Conservation (phyloP, 495 filamentous ascomycete genomes). For the Xylaria grammica region DNA sequence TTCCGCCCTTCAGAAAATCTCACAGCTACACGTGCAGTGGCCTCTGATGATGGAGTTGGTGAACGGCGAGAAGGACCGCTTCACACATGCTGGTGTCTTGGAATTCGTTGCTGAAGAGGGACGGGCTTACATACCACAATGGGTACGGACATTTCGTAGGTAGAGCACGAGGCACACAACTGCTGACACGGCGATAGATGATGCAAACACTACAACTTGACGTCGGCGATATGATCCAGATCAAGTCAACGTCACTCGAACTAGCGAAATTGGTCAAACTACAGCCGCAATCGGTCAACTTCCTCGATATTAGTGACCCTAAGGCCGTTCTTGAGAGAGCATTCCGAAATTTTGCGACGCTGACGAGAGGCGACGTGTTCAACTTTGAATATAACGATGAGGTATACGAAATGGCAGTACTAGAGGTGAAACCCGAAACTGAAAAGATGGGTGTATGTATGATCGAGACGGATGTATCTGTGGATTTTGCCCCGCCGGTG, state of each 20-base stretch:
- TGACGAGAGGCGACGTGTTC: slow-evolving; percentile 91
- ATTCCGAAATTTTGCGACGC: slow-evolving; percentile 90
- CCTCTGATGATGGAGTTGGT: slow-evolving; percentile 95
- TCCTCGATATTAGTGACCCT: slow-evolving; percentile 95
- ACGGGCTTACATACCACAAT: slow-evolving; percentile 92
- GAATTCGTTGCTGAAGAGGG: slow-evolving; percentile 98
- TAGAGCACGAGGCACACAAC: not conserved
- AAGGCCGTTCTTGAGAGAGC: slow-evolving; percentile 98
- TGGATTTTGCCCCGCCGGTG: slow-evolving; percentile 92
- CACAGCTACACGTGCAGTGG: slow-evolving; percentile 94
- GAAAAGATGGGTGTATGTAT: slow-evolving; percentile 84
- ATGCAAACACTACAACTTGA: slow-evolving; percentile 91
- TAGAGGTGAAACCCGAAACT: slow-evolving; percentile 86
- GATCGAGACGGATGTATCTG: slow-evolving; percentile 91
- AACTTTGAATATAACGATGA: slow-evolving; percentile 95
- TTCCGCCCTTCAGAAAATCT: slow-evolving; percentile 93
- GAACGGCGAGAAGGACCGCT: slow-evolving; percentile 78
- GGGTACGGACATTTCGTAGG: slow-evolving; percentile 62
- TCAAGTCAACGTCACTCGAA: slow-evolving; percentile 90
- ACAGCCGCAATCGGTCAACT: slow-evolving; percentile 87
- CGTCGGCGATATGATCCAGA: slow-evolving; percentile 89
- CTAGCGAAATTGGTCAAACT: slow-evolving; percentile 91
- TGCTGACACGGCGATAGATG: slow-evolving; percentile 62
- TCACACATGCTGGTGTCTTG: slow-evolving; percentile 90
- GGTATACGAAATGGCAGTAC: slow-evolving; percentile 86